Conservation (phyloP, 1,139 yeast species). For the Pneumocystis sp. region DNA sequence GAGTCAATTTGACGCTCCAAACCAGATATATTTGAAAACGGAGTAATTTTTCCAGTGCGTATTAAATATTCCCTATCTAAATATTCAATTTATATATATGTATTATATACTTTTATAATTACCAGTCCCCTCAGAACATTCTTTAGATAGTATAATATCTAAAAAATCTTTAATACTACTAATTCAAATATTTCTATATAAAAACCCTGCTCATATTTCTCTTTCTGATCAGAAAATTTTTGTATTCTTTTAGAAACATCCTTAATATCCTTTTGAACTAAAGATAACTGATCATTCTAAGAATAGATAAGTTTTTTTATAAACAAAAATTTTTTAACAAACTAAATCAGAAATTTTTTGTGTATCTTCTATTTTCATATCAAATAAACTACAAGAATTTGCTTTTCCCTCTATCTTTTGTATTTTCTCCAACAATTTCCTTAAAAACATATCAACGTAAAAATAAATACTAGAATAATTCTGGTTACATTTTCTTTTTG, state of each 20-base stretch:
- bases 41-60: constrained; percentile 85
- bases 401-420: background rate
- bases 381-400: background rate
- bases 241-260: constrained; percentile 49
- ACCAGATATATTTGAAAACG: constrained; percentile 57
- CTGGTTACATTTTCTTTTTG: background rate
- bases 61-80: constrained; percentile 58
- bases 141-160: constrained; percentile 12
- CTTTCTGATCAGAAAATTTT: constrained; percentile 13
- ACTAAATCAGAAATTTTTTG: background rate
- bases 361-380: background rate
- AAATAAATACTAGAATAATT: background rate
- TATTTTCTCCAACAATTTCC: background rate
- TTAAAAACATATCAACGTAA: background rate
- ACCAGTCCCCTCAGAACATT: constrained; percentile 6
- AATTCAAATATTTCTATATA: background rate
- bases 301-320: background rate
- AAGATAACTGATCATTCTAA: constrained; percentile 15
- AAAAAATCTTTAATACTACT: background rate
- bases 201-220: background rate
- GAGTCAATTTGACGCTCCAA: constrained; percentile 14
- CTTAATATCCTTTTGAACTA: constrained; percentile 41
- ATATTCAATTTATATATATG: constrained; percentile 43
- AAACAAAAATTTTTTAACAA: background rate
- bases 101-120: constrained; percentile 17